Percentiles rank a stretch among this genome's conserved stretches.
phyloP scores from a whole-genome alignment of 148 eudicot species.

The Pharnaceum exiguum region DNA sequence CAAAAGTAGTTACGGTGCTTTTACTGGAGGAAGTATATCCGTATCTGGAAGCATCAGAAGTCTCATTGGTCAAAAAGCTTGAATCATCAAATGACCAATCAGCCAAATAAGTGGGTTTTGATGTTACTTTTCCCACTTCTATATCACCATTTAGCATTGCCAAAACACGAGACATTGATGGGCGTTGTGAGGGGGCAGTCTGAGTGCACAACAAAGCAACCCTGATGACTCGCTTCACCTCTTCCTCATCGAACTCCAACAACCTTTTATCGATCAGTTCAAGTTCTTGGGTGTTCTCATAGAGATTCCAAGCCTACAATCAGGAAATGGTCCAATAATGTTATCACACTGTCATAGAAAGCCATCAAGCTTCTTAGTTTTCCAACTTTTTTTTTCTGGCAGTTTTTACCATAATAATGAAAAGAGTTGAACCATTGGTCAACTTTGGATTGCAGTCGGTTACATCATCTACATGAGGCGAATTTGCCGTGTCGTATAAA shows the following conservation, averaged over 20 bases:
- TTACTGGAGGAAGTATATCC: slow-evolving; percentile 23
- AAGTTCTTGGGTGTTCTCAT: slow-evolving; percentile 46
- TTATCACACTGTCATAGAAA: too few species aligned
- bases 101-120: slow-evolving; percentile 76
- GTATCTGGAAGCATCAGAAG: slow-evolving; percentile 6
- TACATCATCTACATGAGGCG: too few species aligned
- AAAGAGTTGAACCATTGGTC: too few species aligned
- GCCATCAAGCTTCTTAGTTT: too few species aligned
- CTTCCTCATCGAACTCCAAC: slow-evolving; percentile 40
- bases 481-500: too few species aligned
- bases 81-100: slow-evolving; percentile 62
- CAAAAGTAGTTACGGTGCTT: slow-evolving; percentile 11
- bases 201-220: slow-evolving; percentile 84
- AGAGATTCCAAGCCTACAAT: slow-evolving; percentile 66
- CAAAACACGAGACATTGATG: slow-evolving; percentile 81
- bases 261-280: slow-evolving; percentile 59
- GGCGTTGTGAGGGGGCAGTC: slow-evolving; percentile 65
- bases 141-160: slow-evolving; percentile 75
- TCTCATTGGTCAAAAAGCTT: slow-evolving; percentile 28
- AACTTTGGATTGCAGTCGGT: too few species aligned
- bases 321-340: too few species aligned
- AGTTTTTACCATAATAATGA: too few species aligned
- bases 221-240: slow-evolving; percentile 52
- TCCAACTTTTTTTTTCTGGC: too few species aligned
- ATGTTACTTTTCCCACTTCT: slow-evolving; percentile 45